Evolutionary conservation across 1,284 basidiomycete genomes (phyloP).

Genomic region (Ganoderma lucidum): DNA sequence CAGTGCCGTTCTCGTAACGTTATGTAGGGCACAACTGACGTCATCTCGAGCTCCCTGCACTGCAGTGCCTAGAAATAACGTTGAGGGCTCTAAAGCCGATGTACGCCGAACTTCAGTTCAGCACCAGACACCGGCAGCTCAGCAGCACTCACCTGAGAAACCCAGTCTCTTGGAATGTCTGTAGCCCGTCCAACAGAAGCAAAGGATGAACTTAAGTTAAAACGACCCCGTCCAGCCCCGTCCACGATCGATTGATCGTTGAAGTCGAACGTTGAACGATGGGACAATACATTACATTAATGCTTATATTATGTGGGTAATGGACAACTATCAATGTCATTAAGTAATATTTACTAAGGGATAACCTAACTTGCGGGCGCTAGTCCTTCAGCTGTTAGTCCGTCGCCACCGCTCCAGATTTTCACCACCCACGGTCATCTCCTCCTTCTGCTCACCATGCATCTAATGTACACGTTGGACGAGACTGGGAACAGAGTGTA

Average conservation of each 20-base stretch:
- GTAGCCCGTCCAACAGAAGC: too few species aligned
- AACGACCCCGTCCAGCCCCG: too few species aligned
- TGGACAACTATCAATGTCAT: not conserved
- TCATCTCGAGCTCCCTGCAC: not conserved
- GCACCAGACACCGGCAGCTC: too few species aligned
- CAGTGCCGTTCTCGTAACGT: not conserved
- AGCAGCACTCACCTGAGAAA: too few species aligned
- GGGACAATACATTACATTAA: too few species aligned
- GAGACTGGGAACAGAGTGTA: slow-evolving; percentile 84
- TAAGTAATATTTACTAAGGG: not conserved
- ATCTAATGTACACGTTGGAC: slow-evolving; percentile 93
- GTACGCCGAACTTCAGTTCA: not conserved
- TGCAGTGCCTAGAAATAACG: not conserved
- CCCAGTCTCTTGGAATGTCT: too few species aligned
- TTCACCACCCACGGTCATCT: slow-evolving; percentile 26
- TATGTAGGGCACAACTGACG: not conserved
- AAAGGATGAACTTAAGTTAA: too few species aligned
- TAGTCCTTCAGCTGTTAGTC: not conserved
- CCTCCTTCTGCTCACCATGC: slow-evolving; percentile 62
- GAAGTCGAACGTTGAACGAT: too few species aligned
- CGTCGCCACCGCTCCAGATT: slow-evolving; percentile 2
- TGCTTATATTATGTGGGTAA: too few species aligned
- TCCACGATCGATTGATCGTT: too few species aligned
- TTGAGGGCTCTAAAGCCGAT: not conserved
- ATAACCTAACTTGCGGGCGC: not conserved